Conservation (phyloP, 345 rosid species). For the Syzygium jambos region DNA sequence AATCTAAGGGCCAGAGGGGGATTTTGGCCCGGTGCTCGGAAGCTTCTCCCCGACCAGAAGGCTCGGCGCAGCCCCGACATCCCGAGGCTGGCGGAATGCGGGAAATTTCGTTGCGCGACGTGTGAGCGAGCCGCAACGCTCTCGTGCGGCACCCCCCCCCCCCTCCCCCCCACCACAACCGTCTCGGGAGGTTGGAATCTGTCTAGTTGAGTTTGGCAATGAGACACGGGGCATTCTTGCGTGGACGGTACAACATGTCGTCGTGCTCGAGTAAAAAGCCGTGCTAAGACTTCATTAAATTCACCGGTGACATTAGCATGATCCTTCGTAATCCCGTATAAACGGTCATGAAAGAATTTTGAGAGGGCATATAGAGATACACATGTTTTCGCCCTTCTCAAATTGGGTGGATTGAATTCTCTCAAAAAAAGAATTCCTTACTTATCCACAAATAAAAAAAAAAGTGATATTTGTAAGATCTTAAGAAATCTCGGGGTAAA, state of each 20-base stretch:
- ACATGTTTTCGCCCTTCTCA: not conserved
- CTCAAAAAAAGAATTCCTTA: not conserved
- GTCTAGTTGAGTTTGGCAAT: too few relatives aligned
- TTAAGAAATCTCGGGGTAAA: rapidly evolving
- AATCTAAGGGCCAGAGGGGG: not conserved
- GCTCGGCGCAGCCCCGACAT: not conserved
- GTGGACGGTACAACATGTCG: not conserved
- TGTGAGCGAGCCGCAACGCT: not conserved
- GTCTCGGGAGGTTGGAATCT: too few relatives aligned
- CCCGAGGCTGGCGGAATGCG: not conserved
- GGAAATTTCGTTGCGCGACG: not conserved
- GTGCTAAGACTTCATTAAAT: not conserved
- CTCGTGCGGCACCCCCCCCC: too few relatives aligned
- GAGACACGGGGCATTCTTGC: too few relatives aligned
- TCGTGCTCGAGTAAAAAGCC: not conserved
- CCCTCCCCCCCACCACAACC: too few relatives aligned
- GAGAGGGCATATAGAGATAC: not conserved
- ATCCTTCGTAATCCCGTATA: not conserved
- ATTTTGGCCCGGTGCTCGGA: not conserved
- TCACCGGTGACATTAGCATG: not conserved
- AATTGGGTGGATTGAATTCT: not conserved
- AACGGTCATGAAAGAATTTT: not conserved
- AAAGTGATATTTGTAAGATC: not conserved
- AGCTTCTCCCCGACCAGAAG: not conserved
- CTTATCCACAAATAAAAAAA: not conserved